Base-by-base conservation (phyloP, 139 green algal species). In the Chlamydomonas schloesseri region DNA sequence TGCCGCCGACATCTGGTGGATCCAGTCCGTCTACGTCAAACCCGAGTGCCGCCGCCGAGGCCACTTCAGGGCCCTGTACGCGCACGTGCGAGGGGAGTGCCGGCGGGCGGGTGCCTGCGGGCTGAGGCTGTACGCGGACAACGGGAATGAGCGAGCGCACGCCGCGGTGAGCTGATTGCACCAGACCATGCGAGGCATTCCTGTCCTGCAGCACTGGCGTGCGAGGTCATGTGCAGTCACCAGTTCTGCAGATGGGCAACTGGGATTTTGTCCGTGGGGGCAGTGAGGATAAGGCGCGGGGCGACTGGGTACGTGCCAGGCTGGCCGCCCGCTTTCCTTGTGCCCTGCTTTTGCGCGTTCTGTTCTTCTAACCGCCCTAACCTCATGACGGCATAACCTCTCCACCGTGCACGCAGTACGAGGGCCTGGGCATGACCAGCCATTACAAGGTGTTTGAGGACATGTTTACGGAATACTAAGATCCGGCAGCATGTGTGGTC, bases 391-490 rank as follows among this genome's bases (percentile, higher is more conserved):
- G n/a, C n/a, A n/a, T n/a, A n/a, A n/a, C n/a, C n/a, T n/a, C n/a
- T n/a, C n/a, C n/a, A n/a, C n/a, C n/a, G n/a, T n/a, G 5, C 9
- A 23, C 42, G 17, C 90, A 93, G 88, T 93, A 93, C 67, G 65
- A 94, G 80, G 64, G 73, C 1, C 58, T 95, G 62, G 92, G 92
- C 18, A 95, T 95, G 92, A 89, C 37, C 14, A 92, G 82, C 34
- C 92, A 95, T 47, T 95, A 95, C 83, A 89, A 91, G 53, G 87
- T 93, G 18, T 95, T 88, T 60, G 92, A 95, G 55, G 89, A 93
- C 31, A 88, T 94, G 84, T 91, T 91, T 72, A 93, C 87, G 8
- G 9, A 70, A 18, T 93, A 93, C 83, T 93, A 72, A 83, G 57
- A n/a, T n/a, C n/a, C n/a, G n/a, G n/a, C n/a, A n/a, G n/a, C n/a